Conservation (phyloP, 129 eudicot species). For the Rutidosis leptorrhynchoides region DNA sequence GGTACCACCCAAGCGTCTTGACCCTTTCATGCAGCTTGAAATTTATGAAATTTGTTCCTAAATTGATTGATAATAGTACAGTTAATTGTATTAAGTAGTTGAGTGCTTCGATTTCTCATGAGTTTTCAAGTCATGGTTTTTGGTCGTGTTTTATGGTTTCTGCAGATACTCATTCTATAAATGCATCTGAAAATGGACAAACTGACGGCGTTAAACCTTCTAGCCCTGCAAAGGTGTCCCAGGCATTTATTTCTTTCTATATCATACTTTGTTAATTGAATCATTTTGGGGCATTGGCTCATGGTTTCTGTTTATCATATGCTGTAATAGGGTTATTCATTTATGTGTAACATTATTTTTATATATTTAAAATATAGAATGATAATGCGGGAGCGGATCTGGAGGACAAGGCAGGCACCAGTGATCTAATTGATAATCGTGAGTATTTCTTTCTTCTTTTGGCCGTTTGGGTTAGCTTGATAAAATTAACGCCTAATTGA, state of each 20-base stretch:
- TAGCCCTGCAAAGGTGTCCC: slow-evolving; percentile 28
- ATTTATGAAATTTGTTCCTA: neutral
- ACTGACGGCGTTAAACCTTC: slow-evolving; percentile 38
- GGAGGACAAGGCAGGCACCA: slow-evolving; percentile 42
- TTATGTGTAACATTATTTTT: neutral
- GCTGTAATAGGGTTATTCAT: neutral
- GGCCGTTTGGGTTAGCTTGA: neutral
- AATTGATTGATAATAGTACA: neutral
- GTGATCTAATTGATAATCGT: slow-evolving; percentile 52
- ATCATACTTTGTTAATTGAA: neutral
- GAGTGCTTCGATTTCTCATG: neutral
- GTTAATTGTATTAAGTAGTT: neutral
- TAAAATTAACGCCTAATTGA: neutral
- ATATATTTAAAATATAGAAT: slow-evolving; percentile 30
- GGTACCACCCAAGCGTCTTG: neutral
- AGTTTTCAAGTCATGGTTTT: neutral
- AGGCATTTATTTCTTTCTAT: slow-evolving; percentile 24
- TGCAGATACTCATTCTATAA: slow-evolving; percentile 53
- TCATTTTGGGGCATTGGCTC: neutral
- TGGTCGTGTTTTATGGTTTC: slow-evolving; percentile 10
- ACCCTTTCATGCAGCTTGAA: neutral
- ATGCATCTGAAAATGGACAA: slow-evolving; percentile 40
- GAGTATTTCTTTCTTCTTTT: slow-evolving; percentile 24
- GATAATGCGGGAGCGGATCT: slow-evolving; percentile 29
- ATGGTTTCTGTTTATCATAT: neutral